Conservation (phyloP, 2,329 filamentous ascomycete genomes). For the Annulohypoxylon truncatum region DNA sequence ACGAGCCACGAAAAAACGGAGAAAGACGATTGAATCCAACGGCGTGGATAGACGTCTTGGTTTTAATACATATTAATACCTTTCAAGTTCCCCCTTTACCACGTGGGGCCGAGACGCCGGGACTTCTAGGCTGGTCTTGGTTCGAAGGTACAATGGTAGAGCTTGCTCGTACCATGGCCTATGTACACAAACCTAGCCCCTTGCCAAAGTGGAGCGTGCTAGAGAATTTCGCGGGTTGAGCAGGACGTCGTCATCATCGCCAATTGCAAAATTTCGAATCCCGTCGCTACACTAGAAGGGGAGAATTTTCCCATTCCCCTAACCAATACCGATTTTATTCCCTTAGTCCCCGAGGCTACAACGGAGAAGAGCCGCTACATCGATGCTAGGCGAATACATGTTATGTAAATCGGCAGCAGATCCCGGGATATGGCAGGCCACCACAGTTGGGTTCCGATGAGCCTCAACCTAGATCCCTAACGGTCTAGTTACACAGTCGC, state of each 20-base stretch:
- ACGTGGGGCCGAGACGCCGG: constrained; percentile 39
- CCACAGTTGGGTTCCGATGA: constrained; percentile 11
- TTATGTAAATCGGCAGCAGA: neutral
- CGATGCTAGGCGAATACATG: neutral
- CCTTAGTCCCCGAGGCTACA: constrained; percentile 28
- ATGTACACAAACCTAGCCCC: constrained; percentile 19
- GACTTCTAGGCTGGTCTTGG: constrained; percentile 19
- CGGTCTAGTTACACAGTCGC: constrained; percentile 10
- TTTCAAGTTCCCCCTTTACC: constrained; percentile 22
- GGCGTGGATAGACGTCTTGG: constrained; percentile 20
- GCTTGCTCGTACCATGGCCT: neutral
- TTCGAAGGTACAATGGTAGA: neutral
- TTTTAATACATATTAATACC: no score
- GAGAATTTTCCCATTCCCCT: constrained; percentile 8
- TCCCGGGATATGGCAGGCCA: neutral
- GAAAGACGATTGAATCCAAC: constrained; percentile 9
- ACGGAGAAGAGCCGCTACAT: constrained; percentile 24
- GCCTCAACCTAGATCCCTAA: constrained; percentile 27
- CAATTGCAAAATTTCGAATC: constrained; percentile 1
- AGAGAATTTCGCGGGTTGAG: constrained; percentile 41
- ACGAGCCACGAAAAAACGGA: constrained; percentile 20
- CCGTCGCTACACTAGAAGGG: neutral
- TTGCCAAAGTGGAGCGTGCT: constrained; percentile 33
- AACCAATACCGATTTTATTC: neutral
- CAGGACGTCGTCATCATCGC: constrained; percentile 27